Percentiles rank a stretch among this genome's conserved stretches.
Conservation (phyloP, 305 asterid species). For the Fraxinus paxiana region DNA sequence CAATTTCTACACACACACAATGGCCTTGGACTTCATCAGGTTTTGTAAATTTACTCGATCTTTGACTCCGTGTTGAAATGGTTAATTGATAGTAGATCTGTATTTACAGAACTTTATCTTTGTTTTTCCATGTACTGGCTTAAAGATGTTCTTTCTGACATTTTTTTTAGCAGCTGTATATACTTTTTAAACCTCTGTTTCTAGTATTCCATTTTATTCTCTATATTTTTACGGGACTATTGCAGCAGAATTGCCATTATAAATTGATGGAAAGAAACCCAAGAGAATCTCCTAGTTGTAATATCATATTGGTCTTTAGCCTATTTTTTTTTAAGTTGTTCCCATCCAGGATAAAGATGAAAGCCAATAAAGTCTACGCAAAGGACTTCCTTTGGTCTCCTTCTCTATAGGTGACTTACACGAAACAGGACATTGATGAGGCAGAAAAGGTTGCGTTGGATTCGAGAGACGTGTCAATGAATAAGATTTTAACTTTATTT, state of each 20-base stretch:
- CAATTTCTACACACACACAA: conserved; percentile 46
- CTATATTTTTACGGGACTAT: neutral
- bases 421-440: conserved; percentile 43
- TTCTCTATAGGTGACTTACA: conserved; percentile 64
- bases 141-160: neutral
- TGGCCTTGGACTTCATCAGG: conserved; percentile 90
- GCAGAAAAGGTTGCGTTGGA: conserved; percentile 31
- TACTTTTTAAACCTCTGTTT: neutral
- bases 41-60: conserved; percentile 12
- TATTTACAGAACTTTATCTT: neutral
- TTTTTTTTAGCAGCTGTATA: neutral
- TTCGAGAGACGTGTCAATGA: too few relatives aligned
- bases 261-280: neutral
- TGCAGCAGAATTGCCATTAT: neutral
- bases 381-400: conserved; percentile 66
- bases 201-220: neutral
- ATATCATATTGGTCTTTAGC: too few relatives aligned
- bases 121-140: neutral
- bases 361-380: conserved; percentile 47
- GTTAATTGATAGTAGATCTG: neutral
- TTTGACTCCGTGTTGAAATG: neutral
- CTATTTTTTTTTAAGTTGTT: too few relatives aligned
- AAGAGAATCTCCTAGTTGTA: neutral
- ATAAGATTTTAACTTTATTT: too few relatives aligned
- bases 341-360: conserved; percentile 64